phyloP scores from a whole-genome alignment of 192 early-diverging fungal genomes.

The Coemansia guatemalensis region DNA sequence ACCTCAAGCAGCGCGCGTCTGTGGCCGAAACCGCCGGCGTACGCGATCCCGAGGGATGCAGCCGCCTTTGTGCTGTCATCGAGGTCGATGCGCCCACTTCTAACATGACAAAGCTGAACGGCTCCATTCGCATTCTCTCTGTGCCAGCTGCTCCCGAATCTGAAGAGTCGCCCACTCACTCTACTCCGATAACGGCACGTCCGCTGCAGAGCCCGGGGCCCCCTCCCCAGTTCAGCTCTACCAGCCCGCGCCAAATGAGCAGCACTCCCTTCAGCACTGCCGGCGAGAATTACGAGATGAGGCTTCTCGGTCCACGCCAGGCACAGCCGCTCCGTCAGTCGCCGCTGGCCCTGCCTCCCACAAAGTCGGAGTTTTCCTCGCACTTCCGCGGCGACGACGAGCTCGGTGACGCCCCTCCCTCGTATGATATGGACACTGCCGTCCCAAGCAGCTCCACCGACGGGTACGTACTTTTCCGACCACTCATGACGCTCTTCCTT shows the following conservation, averaged over 20 bases:
- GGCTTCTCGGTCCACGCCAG: constrained; percentile 25
- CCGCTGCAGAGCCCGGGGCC: constrained; percentile 20
- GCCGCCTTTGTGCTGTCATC: constrained; percentile 59
- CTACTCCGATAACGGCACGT: constrained; percentile 9
- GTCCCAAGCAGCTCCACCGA: constrained; percentile 16
- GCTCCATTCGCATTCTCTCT: constrained; percentile 55
- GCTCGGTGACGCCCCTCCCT: constrained; percentile 20
- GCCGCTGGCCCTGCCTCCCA: constrained; percentile 22
- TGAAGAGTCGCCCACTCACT: constrained; percentile 13
- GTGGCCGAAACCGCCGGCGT: constrained; percentile 67
- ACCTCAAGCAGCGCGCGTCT: constrained; percentile 79
- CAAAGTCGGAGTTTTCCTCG: constrained; percentile 13
- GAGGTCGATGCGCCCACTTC: constrained; percentile 77
- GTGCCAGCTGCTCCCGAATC: constrained; percentile 22
- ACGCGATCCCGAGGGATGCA: constrained; percentile 73
- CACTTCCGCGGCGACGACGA: constrained; percentile 34
- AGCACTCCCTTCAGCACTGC: constrained; percentile 7
- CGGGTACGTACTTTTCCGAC: constrained; percentile 15
- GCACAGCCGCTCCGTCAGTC: constrained; percentile 40
- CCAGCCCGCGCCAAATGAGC: constrained; percentile 8
- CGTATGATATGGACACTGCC: constrained; percentile 18
- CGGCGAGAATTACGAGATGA: constrained; percentile 43
- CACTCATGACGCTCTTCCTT: too few relatives aligned
- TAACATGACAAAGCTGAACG: constrained; percentile 76
- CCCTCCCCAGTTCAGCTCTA: constrained; percentile 13